Conservation (phyloP, 257 asterid genomes). For the Ajuga chamaepitys region DNA sequence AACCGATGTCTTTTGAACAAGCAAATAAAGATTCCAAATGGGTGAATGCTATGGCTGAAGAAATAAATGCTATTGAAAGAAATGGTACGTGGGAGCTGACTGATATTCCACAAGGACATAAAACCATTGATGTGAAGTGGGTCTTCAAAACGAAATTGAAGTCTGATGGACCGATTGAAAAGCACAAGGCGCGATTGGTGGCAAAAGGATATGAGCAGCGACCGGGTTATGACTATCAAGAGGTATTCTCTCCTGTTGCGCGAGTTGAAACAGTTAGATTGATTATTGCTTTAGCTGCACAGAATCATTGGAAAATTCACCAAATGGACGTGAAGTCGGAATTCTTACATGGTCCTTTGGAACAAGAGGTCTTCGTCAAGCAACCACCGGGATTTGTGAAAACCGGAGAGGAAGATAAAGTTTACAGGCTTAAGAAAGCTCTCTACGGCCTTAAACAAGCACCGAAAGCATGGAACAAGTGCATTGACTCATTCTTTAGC, state of each 20-base stretch:
- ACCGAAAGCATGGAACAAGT: constrained; percentile 8
- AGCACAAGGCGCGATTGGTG: neutral
- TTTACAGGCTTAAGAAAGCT: neutral
- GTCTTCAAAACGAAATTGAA: neutral
- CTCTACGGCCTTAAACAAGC: constrained; percentile 13
- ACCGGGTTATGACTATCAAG: neutral
- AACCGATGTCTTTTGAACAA: neutral
- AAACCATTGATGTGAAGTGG: neutral
- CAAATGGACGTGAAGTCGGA: constrained; percentile 4
- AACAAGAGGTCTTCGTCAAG: neutral
- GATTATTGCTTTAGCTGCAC: neutral
- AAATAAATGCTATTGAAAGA: neutral
- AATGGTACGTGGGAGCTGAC: neutral
- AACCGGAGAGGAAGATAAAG: neutral
- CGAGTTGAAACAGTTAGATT: constrained; percentile 7
- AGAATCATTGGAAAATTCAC: neutral
- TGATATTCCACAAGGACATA: neutral
- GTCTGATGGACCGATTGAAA: neutral
- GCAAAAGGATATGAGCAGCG: constrained; percentile 11
- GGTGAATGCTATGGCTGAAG: neutral
- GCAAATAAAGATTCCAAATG: too few species aligned
- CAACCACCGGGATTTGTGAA: neutral
- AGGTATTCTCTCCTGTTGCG: neutral
- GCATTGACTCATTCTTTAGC: neutral
- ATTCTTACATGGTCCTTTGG: neutral